Base-by-base conservation (phyloP, 2,329 filamentous ascomycete species). In the Colletotrichum zoysiae region DNA sequence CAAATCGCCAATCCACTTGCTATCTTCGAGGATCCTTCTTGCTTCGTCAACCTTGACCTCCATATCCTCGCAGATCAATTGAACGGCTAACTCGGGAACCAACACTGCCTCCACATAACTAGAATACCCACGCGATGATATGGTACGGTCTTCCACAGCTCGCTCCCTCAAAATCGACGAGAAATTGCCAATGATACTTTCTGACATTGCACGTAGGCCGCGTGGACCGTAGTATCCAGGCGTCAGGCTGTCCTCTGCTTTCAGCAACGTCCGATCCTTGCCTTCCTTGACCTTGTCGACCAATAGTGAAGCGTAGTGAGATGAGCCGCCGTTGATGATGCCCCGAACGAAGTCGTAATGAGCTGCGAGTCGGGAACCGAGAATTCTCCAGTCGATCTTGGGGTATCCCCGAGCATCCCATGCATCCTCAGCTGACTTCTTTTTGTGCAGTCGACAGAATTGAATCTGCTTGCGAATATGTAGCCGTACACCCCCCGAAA, bases 171-270 rank as follows among this genome's bases (percentile, higher is more conserved):
- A 81, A 73, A 88, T 80, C 11, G 84, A 79, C 18, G 87, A 88
- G 78, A 93, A 91, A 58, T 85, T 84, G 4, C 82, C 77, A 70
- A 93, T 89, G 48, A 95, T 87, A 66, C 87, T 88, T 76, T 93
- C 91, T 56, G 90, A 92, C 87, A 97, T 93, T 63, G 88, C 82
- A 60, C 89, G 88, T 63, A 92, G 86, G 1, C 95, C 95, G 26
- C 91, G 88, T 3, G 91, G 88, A 1, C 95, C 95, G 81, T 97
- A 97, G 81, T 97, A 97, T 0, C 95, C 95, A 12, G 93, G 92
- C 3, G 88, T 90, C 40, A 92, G 85, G 67, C 84, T 86, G 60
- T 87, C 84, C 38, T 89, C 82, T 62, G 86, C 89, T 71, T 89
- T 87, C 63, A 89, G 83, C 67, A 93, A 82, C 35, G 87, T 91